Conservation (phyloP, 2,329 filamentous ascomycete genomes). For the Sclerotiophoma versabilis region DNA sequence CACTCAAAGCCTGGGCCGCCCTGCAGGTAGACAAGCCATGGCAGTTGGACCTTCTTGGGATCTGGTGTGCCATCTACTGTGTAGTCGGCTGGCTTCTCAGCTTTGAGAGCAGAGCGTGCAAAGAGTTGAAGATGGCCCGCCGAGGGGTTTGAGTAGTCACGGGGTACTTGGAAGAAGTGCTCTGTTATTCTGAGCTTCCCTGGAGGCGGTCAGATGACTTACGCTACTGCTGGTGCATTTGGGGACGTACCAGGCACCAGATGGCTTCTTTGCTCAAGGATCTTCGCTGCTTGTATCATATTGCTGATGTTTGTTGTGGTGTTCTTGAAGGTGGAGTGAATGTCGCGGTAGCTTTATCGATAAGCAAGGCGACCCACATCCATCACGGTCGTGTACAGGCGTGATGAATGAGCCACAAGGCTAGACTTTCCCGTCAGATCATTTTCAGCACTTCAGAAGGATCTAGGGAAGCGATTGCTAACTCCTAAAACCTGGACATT, state of each 20-base stretch:
- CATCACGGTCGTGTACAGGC: background rate
- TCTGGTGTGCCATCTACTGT: constrained; percentile 58
- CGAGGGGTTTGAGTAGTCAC: constrained; percentile 72
- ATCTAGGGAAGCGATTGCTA: background rate
- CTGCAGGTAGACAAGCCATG: constrained; percentile 76
- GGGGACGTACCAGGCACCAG: constrained; percentile 51
- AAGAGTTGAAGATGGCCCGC: constrained; percentile 75
- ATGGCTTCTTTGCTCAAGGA: constrained; percentile 55
- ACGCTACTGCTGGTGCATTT: background rate
- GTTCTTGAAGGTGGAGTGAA: constrained; percentile 17
- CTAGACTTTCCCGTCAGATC: background rate
- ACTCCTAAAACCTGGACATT: too few species aligned
- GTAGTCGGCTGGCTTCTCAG: constrained; percentile 66
- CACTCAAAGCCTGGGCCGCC: constrained; percentile 87
- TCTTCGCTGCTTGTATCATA: constrained; percentile 55
- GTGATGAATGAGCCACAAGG: background rate
- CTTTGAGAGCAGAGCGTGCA: constrained; percentile 73
- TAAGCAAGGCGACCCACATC: constrained; percentile 21
- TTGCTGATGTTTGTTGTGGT: constrained; percentile 20
- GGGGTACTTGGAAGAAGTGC: constrained; percentile 84
- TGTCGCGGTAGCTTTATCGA: constrained; percentile 25
- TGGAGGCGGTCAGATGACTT: constrained; percentile 44
- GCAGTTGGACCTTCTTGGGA: constrained; percentile 57
- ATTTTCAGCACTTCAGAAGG: background rate
- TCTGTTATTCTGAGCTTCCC: constrained; percentile 80